These are phyloP conservation scores for Hymenoscyphus repandus DNA, from an alignment of 2,329 filamentous ascomycete species.

Conservation along the genomic window DNA sequence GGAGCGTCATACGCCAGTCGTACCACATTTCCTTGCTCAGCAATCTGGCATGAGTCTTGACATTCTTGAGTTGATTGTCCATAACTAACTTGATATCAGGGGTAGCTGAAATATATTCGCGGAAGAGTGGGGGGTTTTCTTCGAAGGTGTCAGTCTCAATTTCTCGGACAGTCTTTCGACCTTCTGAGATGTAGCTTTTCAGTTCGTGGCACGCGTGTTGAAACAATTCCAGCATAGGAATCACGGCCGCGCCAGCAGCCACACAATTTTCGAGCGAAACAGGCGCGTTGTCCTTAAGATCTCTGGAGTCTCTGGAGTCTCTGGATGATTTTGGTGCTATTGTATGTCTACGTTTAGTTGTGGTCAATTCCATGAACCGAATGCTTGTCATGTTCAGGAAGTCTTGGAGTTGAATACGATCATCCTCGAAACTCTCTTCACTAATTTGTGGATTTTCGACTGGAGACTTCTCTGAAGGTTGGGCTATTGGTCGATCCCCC, in stretches of 20 bases:
- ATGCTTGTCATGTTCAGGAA: constrained; percentile 95
- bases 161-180: constrained; percentile 80
- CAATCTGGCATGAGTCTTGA: constrained; percentile 86
- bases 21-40: constrained; percentile 98
- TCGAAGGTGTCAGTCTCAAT: constrained; percentile 85
- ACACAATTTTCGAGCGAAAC: constrained; percentile 71
- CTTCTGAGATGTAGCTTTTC: constrained; percentile 94
- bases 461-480: constrained; percentile 38
- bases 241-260: constrained; percentile 82
- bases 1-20: constrained; percentile 89
- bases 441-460: constrained; percentile 42
- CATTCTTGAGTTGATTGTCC: constrained; percentile 96
- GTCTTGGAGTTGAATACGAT: constrained; percentile 77
- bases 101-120: constrained; percentile 81
- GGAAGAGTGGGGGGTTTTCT: constrained; percentile 87
- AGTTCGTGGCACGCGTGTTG: constrained; percentile 93
- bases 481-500: constrained; percentile 36
- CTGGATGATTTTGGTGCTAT: constrained; percentile 50
- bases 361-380: constrained; percentile 97
- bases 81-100: constrained; percentile 80
- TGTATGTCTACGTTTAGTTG: constrained; percentile 86
- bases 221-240: constrained; percentile 90
- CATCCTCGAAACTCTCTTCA: constrained; percentile 36
- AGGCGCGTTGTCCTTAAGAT: constrained; percentile 31
- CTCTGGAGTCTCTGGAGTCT: constrained; percentile 32